Evolutionary conservation across 257 asterid genomes (phyloP).

Genomic region (Petrea volubilis): DNA sequence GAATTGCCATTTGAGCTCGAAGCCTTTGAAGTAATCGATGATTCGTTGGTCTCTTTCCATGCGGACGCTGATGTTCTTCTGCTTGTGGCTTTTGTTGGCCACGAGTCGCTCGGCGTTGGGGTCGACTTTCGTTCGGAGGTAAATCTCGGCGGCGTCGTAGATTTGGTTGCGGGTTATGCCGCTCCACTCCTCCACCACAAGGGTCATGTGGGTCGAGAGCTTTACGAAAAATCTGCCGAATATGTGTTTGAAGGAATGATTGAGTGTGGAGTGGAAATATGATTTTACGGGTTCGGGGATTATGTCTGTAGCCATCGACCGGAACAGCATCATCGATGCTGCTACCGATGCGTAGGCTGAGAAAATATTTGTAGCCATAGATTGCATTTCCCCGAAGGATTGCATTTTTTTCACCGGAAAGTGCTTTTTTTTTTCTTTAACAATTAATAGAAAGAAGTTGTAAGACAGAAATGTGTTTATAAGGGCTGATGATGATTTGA

Average conservation of each 20-base stretch:
- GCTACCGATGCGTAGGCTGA: neutral
- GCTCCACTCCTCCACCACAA: neutral
- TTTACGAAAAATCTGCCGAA: neutral
- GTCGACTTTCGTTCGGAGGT: neutral
- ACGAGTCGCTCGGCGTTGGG: neutral
- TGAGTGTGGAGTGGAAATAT: too few species aligned
- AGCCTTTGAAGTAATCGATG: neutral
- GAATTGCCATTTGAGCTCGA: neutral
- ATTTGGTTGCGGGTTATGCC: neutral
- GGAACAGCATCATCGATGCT: neutral
- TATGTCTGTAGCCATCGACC: neutral
- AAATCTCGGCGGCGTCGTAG: neutral
- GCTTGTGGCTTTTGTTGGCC: neutral
- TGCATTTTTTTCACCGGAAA: too few species aligned
- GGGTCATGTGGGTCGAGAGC: neutral
- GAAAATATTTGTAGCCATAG: neutral
- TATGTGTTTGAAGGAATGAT: neutral
- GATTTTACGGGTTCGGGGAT: neutral
- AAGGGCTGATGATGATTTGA: too few species aligned
- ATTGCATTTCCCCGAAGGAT: neutral
- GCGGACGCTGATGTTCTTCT: neutral
- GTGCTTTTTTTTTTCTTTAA: too few species aligned
- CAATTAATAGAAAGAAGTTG: too few species aligned
- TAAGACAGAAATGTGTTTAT: too few species aligned
- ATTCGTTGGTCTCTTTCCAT: neutral